Evolutionary conservation across 441 rosid species (phyloP).

Genomic region (Populus hybrid): DNA sequence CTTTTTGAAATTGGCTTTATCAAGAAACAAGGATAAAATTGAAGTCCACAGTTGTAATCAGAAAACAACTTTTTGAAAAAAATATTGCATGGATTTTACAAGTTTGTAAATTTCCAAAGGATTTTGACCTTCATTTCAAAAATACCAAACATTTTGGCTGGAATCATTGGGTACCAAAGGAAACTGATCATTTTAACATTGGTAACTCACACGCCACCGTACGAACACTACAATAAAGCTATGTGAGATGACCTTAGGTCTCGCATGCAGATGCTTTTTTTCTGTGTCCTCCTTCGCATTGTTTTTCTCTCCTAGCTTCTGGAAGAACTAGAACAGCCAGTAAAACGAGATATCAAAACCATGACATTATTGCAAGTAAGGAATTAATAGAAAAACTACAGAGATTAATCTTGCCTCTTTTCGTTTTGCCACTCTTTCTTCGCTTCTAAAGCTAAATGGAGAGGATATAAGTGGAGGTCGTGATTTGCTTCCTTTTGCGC

Average conservation of each 20-base stretch:
- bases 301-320: conserved; percentile 66
- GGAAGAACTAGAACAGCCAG: conserved; percentile 48
- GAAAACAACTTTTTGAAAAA: not conserved
- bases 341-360: not conserved
- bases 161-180: not conserved
- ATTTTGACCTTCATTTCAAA: no score
- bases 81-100: not conserved
- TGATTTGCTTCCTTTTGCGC: conserved; percentile 39
- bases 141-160: not conserved
- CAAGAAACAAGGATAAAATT: not conserved
- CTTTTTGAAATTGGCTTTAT: conserved; percentile 7
- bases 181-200: not conserved
- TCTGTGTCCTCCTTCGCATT: conserved; percentile 31
- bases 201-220: not conserved
- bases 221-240: not conserved
- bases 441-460: conserved; percentile 81
- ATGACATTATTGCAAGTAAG: conserved; percentile 7
- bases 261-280: conserved; percentile 30
- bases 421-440: conserved; percentile 77
- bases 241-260: conserved; percentile 34
- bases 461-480: conserved; percentile 36
- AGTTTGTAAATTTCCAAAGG: not conserved
- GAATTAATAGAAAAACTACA: conserved; percentile 11
- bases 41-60: not conserved
- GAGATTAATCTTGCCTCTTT: conserved; percentile 59